Conservation (phyloP, 257 asterid species). For the Solanum chmielewskii region DNA sequence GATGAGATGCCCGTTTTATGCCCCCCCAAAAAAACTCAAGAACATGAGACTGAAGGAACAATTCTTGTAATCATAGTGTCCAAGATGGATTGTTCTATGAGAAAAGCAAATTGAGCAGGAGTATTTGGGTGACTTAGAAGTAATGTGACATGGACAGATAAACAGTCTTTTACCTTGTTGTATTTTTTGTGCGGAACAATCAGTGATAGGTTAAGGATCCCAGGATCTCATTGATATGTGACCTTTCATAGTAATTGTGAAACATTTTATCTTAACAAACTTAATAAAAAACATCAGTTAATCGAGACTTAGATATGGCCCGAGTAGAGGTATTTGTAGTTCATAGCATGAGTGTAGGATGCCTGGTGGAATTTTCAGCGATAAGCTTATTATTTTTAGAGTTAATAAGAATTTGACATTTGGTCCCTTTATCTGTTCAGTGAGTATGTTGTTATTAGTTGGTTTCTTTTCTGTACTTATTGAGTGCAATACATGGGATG, state of each 20-base stretch:
- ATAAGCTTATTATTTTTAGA: background rate
- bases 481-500: background rate
- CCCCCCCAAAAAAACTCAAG: background rate
- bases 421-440: background rate
- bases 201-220: background rate
- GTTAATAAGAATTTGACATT: background rate
- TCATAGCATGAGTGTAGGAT: background rate
- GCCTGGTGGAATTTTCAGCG: background rate
- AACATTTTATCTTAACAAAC: background rate
- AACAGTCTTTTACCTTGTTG: background rate
- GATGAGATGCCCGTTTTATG: background rate
- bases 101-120: background rate
- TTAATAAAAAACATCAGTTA: background rate
- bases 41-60: background rate
- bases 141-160: background rate
- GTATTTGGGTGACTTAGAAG: background rate
- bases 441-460: background rate
- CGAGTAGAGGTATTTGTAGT: background rate
- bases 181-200: background rate
- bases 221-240: background rate
- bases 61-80: background rate
- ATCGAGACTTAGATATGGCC: background rate
- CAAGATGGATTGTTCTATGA: background rate
- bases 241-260: background rate
- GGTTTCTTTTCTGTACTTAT: background rate